A percentile compares a stretch with the other conserved stretches of the same genome.
These are phyloP conservation scores for Blastobotrys americana DNA, from an alignment of 805 yeast species.

Conservation along the genomic window DNA sequence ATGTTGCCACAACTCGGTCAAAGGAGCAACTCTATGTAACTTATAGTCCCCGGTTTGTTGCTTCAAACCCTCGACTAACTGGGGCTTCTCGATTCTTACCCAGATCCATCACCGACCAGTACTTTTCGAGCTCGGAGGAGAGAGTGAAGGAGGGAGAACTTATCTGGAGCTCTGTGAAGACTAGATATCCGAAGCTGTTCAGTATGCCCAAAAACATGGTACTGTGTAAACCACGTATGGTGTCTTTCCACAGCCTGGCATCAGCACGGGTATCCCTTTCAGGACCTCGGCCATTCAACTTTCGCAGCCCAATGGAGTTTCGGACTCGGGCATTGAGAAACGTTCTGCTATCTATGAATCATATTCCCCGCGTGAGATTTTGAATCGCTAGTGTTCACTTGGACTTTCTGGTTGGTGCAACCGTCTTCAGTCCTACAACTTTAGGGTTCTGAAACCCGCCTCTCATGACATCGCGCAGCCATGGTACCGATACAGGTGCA, in stretches of 20 bases:
- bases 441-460: not conserved
- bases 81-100: not conserved
- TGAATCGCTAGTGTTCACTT: not conserved
- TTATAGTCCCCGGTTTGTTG: not conserved
- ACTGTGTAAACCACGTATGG: too few relatives aligned
- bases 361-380: too few relatives aligned
- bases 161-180: not conserved
- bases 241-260: too few relatives aligned
- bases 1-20: conserved; percentile 28
- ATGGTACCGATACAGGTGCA: conserved; percentile 6
- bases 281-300: not conserved
- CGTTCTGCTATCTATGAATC: too few relatives aligned
- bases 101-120: not conserved
- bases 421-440: conserved; percentile 1
- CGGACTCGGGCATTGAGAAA: too few relatives aligned
- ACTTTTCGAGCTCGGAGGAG: not conserved
- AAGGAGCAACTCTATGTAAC: conserved; percentile 9
- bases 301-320: too few relatives aligned
- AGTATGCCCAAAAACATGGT: too few relatives aligned
- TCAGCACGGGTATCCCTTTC: not conserved
- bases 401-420: conserved; percentile 1
- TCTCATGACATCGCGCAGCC: conserved; percentile 5
- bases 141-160: not conserved
- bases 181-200: not conserved
- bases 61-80: not conserved